Evolutionary conservation across 148 eudicot species (phyloP).

Genomic region (Dianthus caryophyllus): DNA sequence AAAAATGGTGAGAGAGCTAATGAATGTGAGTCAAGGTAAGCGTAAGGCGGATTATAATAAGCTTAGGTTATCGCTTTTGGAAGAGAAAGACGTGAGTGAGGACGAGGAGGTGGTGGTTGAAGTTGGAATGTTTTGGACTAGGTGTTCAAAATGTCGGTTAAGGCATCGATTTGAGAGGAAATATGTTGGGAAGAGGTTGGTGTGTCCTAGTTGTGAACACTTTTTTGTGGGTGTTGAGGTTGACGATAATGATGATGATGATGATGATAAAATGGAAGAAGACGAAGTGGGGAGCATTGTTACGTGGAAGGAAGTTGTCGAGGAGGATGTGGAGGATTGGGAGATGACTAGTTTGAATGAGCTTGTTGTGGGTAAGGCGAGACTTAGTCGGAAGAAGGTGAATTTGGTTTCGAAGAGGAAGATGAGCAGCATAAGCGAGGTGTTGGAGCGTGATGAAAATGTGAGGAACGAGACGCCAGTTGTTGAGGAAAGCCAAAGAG

Average conservation of each 20-base stretch:
- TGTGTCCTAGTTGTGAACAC: constrained; percentile 59
- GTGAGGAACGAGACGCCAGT: constrained; percentile 19
- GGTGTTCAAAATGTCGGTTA: constrained; percentile 45
- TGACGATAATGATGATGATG: constrained; percentile 2
- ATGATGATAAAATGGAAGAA: no score
- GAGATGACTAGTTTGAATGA: constrained; percentile 17
- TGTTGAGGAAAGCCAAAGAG: constrained; percentile 11
- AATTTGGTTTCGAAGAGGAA: constrained; percentile 30
- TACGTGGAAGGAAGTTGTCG: background rate
- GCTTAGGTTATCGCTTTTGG: constrained; percentile 49
- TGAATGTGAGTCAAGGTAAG: constrained; percentile 9
- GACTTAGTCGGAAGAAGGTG: constrained; percentile 13
- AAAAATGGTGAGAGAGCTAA: no score
- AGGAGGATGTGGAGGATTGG: constrained; percentile 12
- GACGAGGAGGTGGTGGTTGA: constrained; percentile 12
- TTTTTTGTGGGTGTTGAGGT: constrained; percentile 58
- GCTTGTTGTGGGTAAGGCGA: constrained; percentile 13
- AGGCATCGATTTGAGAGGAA: constrained; percentile 59
- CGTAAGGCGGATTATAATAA: constrained; percentile 50
- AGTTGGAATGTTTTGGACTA: constrained; percentile 43
- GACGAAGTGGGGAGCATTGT: constrained; percentile 14
- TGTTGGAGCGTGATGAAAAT: constrained; percentile 27
- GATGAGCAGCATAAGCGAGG: constrained; percentile 36
- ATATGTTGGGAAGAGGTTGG: constrained; percentile 59
- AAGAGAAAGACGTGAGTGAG: constrained; percentile 27